Evolutionary conservation across 2,329 filamentous ascomycete genomes (phyloP).

Genomic region (Phialophora expanda): DNA sequence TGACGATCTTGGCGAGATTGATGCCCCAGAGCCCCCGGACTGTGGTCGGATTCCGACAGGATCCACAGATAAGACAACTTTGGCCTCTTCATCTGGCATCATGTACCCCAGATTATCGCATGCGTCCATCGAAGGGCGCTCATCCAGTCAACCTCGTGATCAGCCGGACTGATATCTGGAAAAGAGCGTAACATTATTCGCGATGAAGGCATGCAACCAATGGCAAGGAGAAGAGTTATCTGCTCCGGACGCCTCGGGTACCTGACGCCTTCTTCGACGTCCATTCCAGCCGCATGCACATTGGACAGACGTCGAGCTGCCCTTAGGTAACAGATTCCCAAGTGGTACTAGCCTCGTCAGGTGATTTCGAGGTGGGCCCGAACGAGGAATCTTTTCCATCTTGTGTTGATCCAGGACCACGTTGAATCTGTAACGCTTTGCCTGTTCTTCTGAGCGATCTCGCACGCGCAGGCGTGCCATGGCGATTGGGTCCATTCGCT

Average conservation of each 20-base stretch:
- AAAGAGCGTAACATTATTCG: neutral
- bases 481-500: neutral
- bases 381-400: neutral
- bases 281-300: neutral
- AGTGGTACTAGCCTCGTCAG: neutral
- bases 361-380: neutral
- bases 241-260: neutral
- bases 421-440: neutral
- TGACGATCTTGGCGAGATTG: neutral
- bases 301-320: neutral
- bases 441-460: neutral
- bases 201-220: neutral
- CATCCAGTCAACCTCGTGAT: neutral
- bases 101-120: neutral
- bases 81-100: neutral
- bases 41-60: neutral
- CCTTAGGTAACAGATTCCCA: conserved; percentile 1
- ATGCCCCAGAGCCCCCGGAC: neutral
- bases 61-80: neutral
- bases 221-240: neutral
- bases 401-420: neutral
- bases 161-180: neutral
- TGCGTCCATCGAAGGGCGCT: neutral
- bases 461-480: neutral
- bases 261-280: neutral